Evolutionary conservation across 2,329 filamentous ascomycete genomes (phyloP), one percentile per base, ranked within the genome.

Genomic region (Cadophora sp.): DNA sequence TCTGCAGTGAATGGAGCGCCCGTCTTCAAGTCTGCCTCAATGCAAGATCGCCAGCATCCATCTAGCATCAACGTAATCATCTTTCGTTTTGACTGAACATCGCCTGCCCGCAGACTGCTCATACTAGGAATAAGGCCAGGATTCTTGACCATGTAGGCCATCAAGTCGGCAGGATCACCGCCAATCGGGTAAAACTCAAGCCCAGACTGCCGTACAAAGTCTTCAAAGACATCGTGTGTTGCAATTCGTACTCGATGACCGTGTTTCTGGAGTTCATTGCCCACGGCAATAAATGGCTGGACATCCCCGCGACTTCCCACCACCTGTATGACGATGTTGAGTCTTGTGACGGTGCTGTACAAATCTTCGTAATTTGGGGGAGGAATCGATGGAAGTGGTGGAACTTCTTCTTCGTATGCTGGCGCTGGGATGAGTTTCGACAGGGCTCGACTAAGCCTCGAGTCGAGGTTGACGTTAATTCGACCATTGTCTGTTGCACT

Each of bases 61-160:
- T 90, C 82, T 18, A 97, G 81, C 70, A 96, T 94, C 67, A 92
- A 85, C 65, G 87, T 86, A 61, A 96, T 92, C 33, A 90, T 91
- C 68, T 84, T 87, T 16, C 92, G 84, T 41, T 91, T 84, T 77
- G 88, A 89, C 55, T 84, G 87, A 59, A 96, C 86, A 74, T 95
- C 92, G 2, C 92, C 92, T 68, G 84, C 90, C 66, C 87, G 87
- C 59, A 96, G 79, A 0, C 89, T 89, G 59, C 93, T 88, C 68
- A 94, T 86, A 0, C 89, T 90, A 1, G 93, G 93, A 87, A 96
- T 92, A 36, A 96, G 81, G 0, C 92, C 91, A 0, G 93, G 92
- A 72, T 95, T 91, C 78, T 93, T 94, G 56, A 95, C 92, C 92
- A 95, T 96, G 75, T 94, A 96, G 11, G 92, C 91, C 90, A 93